Percentiles rank a stretch among this genome's conserved stretches.
Conservation (phyloP, 176 grass and related monocot species). For the Rhipidocladum racemiflorum region DNA sequence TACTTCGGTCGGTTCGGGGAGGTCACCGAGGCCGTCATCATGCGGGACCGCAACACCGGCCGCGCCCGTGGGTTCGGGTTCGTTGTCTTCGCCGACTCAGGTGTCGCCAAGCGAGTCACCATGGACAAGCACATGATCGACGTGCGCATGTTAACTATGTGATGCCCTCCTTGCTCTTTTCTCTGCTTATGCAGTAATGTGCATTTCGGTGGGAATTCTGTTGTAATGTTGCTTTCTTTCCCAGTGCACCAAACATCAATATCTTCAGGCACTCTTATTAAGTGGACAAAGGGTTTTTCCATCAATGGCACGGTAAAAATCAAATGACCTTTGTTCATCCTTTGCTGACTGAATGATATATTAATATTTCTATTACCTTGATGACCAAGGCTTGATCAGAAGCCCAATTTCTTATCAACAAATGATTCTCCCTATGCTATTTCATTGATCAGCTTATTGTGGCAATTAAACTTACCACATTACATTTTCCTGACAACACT, state of each 20-base stretch:
- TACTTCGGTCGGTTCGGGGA: slow-evolving; percentile 84
- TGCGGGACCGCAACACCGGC: slow-evolving; percentile 85
- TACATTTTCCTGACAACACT: neutral
- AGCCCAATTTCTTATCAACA: neutral
- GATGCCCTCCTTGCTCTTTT: neutral
- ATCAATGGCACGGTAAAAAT: slow-evolving; percentile 78
- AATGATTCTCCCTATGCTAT: neutral
- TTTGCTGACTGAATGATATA: slow-evolving; percentile 1
- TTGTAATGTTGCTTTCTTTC: slow-evolving; percentile 60
- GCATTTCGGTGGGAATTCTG: slow-evolving; percentile 39
- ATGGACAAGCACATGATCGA: slow-evolving; percentile 96
- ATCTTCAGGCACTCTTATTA: slow-evolving; percentile 78
- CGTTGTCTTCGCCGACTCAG: slow-evolving; percentile 67
- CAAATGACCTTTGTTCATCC: neutral
- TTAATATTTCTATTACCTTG: neutral
- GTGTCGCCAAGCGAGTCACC: slow-evolving; percentile 67
- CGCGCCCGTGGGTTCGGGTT: slow-evolving; percentile 92
- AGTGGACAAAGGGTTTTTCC: slow-evolving; percentile 90
- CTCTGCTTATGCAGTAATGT: neutral
- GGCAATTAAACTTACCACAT: neutral
- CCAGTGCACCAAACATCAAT: slow-evolving; percentile 86
- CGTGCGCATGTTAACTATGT: slow-evolving; percentile 75
- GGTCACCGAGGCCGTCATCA: slow-evolving; percentile 92
- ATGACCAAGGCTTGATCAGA: neutral
- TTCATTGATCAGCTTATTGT: slow-evolving; percentile 4